Percentiles rank a stretch among this genome's conserved stretches.
These are phyloP conservation scores for Tricholoma matsutake DNA, from an alignment of 768 basidiomycete genomes.

Conservation along the genomic window DNA sequence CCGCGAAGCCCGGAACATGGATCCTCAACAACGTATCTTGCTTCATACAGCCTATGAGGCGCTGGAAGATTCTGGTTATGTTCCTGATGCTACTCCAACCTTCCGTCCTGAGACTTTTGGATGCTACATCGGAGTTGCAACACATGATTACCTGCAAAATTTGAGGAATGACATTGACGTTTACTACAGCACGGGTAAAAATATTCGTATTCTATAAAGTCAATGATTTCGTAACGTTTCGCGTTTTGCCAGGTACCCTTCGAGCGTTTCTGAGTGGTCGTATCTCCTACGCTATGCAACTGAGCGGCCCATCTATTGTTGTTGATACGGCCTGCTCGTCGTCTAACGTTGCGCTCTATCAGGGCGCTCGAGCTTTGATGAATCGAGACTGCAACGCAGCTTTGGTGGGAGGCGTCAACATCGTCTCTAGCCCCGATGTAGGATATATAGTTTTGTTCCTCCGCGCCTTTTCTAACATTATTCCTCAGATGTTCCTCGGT, in stretches of 20 bases:
- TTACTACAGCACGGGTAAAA: conserved; percentile 65
- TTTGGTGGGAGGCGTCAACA: conserved; percentile 72
- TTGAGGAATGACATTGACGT: conserved; percentile 60
- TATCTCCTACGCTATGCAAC: conserved; percentile 63
- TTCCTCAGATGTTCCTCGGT: conserved; percentile 62
- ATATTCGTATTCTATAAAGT: conserved; percentile 3
- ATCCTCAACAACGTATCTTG: conserved; percentile 71
- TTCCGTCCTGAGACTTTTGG: conserved; percentile 56
- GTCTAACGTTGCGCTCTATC: conserved; percentile 63
- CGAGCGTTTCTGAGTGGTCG: conserved; percentile 68
- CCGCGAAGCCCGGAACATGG: conserved; percentile 72
- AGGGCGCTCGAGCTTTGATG: conserved; percentile 62
- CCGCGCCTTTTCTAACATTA: neutral
- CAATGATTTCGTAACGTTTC: neutral
- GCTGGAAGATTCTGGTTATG: conserved; percentile 67
- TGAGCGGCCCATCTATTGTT: conserved; percentile 69
- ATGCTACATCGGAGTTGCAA: conserved; percentile 67
- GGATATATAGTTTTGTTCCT: conserved; percentile 17
- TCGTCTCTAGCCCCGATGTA: conserved; percentile 70
- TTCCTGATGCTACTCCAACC: conserved; percentile 51
- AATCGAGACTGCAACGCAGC: conserved; percentile 65
- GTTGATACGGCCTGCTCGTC: conserved; percentile 78
- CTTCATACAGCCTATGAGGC: conserved; percentile 67
- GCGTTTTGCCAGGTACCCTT: conserved; percentile 50
- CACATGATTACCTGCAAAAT: conserved; percentile 68